Base-by-base conservation (phyloP, 31 red algal genomes). In the Asparagopsis taxiformis region DNA sequence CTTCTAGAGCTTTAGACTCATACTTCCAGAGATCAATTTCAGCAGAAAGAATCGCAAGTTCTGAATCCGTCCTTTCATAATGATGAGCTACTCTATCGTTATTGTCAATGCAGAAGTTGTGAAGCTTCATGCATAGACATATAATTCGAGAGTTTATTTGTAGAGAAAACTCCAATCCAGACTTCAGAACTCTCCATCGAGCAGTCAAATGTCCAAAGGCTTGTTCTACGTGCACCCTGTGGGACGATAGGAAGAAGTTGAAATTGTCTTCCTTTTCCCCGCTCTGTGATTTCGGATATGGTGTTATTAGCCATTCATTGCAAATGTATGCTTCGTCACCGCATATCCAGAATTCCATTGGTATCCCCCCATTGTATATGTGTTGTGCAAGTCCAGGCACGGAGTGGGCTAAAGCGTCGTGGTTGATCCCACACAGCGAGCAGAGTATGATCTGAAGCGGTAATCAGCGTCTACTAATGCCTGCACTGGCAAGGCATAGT, bases 391-490 rank as follows among this genome's bases (percentile, higher is more conserved):
- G 58, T 8, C 46, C 48, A 3, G 74, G 65, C 2, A 65, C 60
- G 2, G 36, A 36, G 26, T 53, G 60, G 1, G 74, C 74, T 6
- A 77, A 29, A 21, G 58, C 29, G 21, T 77, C 59, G 30, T 77
- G 57, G 74, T 77, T 17, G 74, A 77, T 1, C 59, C 59, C 13
- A 65, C 38, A 33, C 74, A 77, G 11, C 39, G 1, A 0, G 59
- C 59, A 9, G 74, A 77, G 26, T 57, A 60, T 30, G 37, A 60
- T 8, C 64, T 24, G 25, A 77, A 65, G 3, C 59, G 32, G 31
- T 77, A 77, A 7, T 33, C 33, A 36, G 74, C 50, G 38, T 65
- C 59, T 1, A 66, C 57, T 15, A 77, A 20, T 16, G 74, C 74
- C 24, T 54, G 74, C 20, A 65, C 59, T 3, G 44, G 60, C 2